Base-by-base conservation (phyloP, 306 rosid species). In the Cucumis hystrix region DNA sequence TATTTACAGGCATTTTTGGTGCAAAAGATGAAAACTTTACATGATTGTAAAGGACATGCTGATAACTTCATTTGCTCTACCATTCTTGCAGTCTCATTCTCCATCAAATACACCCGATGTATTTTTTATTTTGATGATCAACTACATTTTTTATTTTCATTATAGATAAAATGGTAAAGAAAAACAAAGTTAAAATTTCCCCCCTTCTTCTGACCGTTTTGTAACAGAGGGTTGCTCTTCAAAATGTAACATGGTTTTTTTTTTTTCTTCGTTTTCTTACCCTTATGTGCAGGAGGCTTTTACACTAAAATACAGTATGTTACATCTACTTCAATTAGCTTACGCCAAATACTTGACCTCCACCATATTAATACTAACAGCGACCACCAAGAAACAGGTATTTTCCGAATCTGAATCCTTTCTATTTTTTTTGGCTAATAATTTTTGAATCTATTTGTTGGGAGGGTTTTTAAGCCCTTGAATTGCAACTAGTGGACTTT, bases 211-310 rank as follows among this genome's bases (percentile, higher is more conserved):
- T 37, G 18, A 59, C 7, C 49, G 77, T 20, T 21, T 21, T 18
- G 78, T 9, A 73, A 77, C 91, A 97, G 98, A 68, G 98, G 98
- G 40, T 92, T 94, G 75, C 67, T 94, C 81, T 93, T 90, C 87
- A 94, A 90, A 85, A 91, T 91, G 84, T 86, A 94, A 94, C 80
- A 91, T 91, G 97, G n/a, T n/a, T n/a, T n/a, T n/a, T n/a, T n/a
- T n/a, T n/a, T n/a, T n/a, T n/a, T n/a, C n/a, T n/a, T n/a, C n/a
- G n/a, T n/a, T n/a, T n/a, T n/a, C n/a, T n/a, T n/a, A n/a, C n/a
- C n/a, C n/a, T n/a, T n/a, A n/a, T n/a, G n/a, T n/a, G n/a, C n/a
- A n/a, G n/a, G n/a, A n/a, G n/a, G n/a, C n/a, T n/a, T n/a, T n/a
- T n/a, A n/a, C n/a, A n/a, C n/a, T n/a, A n/a, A n/a, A n/a, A n/a